Evolutionary conservation across 106 monocot species (phyloP), one percentile per base, ranked within the genome.

Genomic region (Allium cepa): DNA sequence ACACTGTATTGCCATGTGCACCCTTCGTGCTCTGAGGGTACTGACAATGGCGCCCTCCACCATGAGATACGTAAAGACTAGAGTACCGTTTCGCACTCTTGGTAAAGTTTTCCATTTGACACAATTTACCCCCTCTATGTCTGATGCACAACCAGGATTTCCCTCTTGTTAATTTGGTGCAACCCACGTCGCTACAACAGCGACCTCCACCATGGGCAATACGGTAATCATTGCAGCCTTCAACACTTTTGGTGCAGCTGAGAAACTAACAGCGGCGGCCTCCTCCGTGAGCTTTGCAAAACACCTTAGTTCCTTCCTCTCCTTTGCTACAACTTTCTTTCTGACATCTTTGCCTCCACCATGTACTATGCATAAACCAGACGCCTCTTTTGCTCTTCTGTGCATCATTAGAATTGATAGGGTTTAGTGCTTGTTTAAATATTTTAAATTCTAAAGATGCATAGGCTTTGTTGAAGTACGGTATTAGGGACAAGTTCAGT

Each of bases 281-380:
- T 2, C 83, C 83, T 57, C 83, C 83, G 65, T 83, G 83, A 8
- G 83, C 75, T 72, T 83, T 83, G 68, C 83, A 83, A 63, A 68
- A 83, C 11, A 75, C 61, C 1, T 78, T 83, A 46, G 51, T 74
- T 0, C 83, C 83, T 66, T 83, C 83, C 11, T 78, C 83, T 52
- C 83, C 83, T 68, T 83, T 83, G 26, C 76, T 66, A 49, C 83
- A 83, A 26, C 75, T 75, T 49, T 16, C 47, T 28, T 75, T 83
- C 26, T 83, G 83, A 75, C 83, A 83, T 53, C 79, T 83, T 46
- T 52, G 17, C 83, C 83, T 9, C 83, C 83, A 27, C 83, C 83
- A 47, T 83, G 83, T 49, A 72, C 83, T 45, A 83, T 83, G 75
- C 83, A 83, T 49, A 83, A 53, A 47, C 83, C 83, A 53, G 83